phyloP scores from a whole-genome alignment of 192 early-diverging fungal species.

The Irineochytrium annulatum region DNA sequence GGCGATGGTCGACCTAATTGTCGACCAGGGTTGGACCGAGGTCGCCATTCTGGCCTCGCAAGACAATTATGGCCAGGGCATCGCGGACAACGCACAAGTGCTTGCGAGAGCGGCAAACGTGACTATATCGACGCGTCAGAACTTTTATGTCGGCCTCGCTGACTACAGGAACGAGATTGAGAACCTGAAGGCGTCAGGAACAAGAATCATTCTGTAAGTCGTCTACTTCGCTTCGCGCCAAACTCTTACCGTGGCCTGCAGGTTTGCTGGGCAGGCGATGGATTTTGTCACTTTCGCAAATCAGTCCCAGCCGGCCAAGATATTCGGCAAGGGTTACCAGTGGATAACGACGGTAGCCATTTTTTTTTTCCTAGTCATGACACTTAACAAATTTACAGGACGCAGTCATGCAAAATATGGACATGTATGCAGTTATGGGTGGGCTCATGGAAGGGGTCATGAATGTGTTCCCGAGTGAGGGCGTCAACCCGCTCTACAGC shows the following conservation, averaged over 20 bases:
- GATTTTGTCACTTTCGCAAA: background rate
- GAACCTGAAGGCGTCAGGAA: background rate
- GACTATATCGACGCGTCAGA: background rate
- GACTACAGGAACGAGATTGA: background rate
- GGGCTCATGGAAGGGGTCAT: background rate
- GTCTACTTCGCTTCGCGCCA: background rate
- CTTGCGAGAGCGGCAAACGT: background rate
- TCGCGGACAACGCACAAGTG: background rate
- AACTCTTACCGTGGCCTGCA: background rate
- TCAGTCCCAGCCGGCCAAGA: background rate
- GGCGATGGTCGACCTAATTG: conserved; percentile 22
- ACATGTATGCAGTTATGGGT: background rate
- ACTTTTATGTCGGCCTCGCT: background rate
- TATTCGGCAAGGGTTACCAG: background rate
- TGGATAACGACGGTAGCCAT: background rate
- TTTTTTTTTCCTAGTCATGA: background rate
- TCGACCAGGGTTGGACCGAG: conserved; percentile 12
- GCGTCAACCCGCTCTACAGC: too few relatives aligned
- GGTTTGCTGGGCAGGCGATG: background rate
- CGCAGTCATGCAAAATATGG: background rate
- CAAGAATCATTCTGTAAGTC: background rate
- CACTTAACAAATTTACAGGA: background rate
- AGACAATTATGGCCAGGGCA: background rate
- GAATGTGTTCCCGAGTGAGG: conserved; percentile 3
- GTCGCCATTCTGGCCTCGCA: background rate